A percentile compares a stretch with the other conserved stretches of the same genome.
These are phyloP conservation scores for Crithidia expoeki DNA, from an alignment of 208 protist genomes.

Conservation along the genomic window DNA sequence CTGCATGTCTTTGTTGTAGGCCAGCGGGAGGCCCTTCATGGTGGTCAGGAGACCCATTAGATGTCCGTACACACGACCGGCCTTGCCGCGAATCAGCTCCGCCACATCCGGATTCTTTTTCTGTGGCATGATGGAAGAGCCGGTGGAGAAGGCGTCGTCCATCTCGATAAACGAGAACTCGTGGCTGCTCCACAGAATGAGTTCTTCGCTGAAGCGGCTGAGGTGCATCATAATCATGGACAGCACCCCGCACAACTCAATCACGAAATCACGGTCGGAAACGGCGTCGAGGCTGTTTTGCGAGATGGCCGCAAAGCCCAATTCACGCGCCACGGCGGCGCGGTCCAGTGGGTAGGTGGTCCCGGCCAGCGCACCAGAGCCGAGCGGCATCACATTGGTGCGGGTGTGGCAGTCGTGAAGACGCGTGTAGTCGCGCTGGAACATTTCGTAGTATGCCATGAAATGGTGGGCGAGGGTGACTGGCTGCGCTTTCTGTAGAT, in stretches of 20 bases:
- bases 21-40: conserved; percentile 40
- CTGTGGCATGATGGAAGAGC: conserved; percentile 42
- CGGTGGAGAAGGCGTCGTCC: conserved; percentile 40
- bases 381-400: conserved; percentile 38
- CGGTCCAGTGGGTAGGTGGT: conserved; percentile 37
- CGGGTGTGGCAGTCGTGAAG: conserved; percentile 29
- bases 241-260: conserved; percentile 33
- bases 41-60: conserved; percentile 35
- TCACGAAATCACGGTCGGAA: conserved; percentile 36
- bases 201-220: conserved; percentile 43
- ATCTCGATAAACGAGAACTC: conserved; percentile 39
- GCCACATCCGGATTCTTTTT: conserved; percentile 43
- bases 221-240: conserved; percentile 40
- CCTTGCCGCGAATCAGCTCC: conserved; percentile 40
- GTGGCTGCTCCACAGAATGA: conserved; percentile 42
- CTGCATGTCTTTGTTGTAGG: conserved; percentile 49
- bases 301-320: conserved; percentile 31
- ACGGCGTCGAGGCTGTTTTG: conserved; percentile 38
- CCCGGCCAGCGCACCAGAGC: conserved; percentile 30
- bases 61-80: conserved; percentile 35
- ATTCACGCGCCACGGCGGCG: conserved; percentile 24
- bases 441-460: conserved; percentile 45
- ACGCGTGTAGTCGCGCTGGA: conserved; percentile 31
- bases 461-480: conserved; percentile 41
- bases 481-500: conserved; percentile 41